Conservation (phyloP, 148 eudicot genomes). For the Linanthus parryae region DNA sequence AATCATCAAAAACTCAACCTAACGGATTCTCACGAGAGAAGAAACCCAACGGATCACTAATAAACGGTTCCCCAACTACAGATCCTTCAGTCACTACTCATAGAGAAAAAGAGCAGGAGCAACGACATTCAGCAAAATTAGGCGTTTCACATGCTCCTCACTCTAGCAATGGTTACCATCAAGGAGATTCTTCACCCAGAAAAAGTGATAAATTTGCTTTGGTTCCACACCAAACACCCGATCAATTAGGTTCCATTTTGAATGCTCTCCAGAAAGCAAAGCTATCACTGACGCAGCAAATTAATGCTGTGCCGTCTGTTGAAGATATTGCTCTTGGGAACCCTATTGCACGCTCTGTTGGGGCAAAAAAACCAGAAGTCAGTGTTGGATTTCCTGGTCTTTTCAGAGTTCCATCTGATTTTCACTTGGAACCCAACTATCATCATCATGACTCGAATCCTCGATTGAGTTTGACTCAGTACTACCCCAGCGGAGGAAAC, state of each 20-base stretch:
- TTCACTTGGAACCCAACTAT: slow-evolving; percentile 26
- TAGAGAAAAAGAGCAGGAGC: slow-evolving; percentile 12
- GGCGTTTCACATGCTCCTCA: slow-evolving; percentile 8
- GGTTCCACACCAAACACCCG: slow-evolving; percentile 28
- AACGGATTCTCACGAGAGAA: too few species aligned
- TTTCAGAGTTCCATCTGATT: slow-evolving; percentile 68
- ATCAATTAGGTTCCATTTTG: slow-evolving; percentile 39
- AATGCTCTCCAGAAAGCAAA: slow-evolving; percentile 72
- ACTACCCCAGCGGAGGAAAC: slow-evolving; percentile 13
- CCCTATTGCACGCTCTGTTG: slow-evolving; percentile 9
- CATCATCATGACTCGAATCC: slow-evolving; percentile 8
- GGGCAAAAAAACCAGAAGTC: slow-evolving; percentile 23
- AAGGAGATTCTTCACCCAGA: slow-evolving; percentile 17
- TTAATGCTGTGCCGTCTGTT: slow-evolving; percentile 16
- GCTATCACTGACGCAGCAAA: slow-evolving; percentile 40
- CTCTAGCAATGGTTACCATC: slow-evolving; percentile 7
- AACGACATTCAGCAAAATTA: slow-evolving; percentile 10
- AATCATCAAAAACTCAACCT: too few species aligned
- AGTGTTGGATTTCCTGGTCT: slow-evolving; percentile 48
- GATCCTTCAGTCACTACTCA: slow-evolving; percentile 27
- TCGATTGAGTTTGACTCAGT: slow-evolving; percentile 18
- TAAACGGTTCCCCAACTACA: slow-evolving; percentile 25
- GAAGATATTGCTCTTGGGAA: slow-evolving; percentile 15
- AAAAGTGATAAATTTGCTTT: slow-evolving; percentile 15
- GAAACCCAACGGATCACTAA: slow-evolving; percentile 12